Evolutionary conservation across 2,329 filamentous ascomycete genomes (phyloP).

Genomic region (Trichoderma sp.): DNA sequence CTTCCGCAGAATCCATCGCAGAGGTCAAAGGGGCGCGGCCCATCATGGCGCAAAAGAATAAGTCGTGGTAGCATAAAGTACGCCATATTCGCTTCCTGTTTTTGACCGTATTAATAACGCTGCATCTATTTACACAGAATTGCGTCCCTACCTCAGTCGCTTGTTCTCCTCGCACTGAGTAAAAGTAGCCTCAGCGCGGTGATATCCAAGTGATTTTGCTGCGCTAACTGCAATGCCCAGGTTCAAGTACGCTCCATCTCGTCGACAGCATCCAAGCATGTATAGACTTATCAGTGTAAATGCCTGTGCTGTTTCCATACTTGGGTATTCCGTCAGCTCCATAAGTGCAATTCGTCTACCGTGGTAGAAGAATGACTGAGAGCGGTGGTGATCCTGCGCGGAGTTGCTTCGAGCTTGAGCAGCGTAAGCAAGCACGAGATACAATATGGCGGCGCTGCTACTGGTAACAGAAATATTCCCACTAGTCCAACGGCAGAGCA

Average conservation of each 20-base stretch:
- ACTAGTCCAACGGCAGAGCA: background rate
- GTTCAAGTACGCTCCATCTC: slow-evolving; percentile 2
- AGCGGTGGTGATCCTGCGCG: background rate
- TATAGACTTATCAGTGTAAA: background rate
- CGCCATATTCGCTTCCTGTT: background rate
- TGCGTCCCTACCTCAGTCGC: background rate
- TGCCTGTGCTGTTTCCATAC: background rate
- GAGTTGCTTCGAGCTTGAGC: background rate
- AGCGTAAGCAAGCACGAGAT: background rate
- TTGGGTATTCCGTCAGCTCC: background rate
- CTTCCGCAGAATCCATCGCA: background rate
- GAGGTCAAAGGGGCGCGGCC: background rate
- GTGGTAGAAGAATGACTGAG: slow-evolving; percentile 2
- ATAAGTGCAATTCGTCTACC: slow-evolving; percentile 1
- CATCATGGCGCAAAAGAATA: background rate
- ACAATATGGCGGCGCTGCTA: background rate
- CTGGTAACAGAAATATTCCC: background rate
- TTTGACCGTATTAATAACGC: background rate
- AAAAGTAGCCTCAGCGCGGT: background rate
- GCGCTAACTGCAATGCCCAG: background rate
- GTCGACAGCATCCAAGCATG: background rate
- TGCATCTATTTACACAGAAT: background rate
- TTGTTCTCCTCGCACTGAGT: background rate
- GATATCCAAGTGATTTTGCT: background rate
- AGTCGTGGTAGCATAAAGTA: background rate